These are phyloP conservation scores for Phytopythium ostracodes DNA, from an alignment of 352 stramenopile genomes.

Conservation along the genomic window DNA sequence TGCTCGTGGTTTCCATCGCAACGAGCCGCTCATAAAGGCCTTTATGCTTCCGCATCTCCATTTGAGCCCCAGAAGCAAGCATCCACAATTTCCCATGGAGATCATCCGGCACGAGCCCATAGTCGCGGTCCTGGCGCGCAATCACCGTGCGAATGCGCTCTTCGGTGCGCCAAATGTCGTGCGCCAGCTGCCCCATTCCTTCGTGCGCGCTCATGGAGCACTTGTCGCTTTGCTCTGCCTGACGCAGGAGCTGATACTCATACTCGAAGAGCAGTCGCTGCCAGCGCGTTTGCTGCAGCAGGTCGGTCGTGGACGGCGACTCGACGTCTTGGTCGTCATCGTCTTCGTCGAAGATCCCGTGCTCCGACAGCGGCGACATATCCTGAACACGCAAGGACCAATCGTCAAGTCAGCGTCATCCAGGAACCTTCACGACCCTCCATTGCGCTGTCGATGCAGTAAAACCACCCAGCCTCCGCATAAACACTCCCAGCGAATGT, in stretches of 20 bases:
- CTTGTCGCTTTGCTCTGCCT: constrained; percentile 29
- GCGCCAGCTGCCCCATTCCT: constrained; percentile 56
- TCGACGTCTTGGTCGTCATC: constrained; percentile 37
- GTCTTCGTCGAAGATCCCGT: constrained; percentile 34
- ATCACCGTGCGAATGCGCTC: constrained; percentile 73
- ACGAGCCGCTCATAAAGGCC: constrained; percentile 55
- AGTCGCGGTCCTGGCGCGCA: constrained; percentile 53
- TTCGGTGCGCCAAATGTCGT: constrained; percentile 79
- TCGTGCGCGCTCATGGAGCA: constrained; percentile 30
- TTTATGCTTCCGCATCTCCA: constrained; percentile 57
- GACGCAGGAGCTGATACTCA: constrained; percentile 56
- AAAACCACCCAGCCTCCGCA: neutral
- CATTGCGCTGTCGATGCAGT: neutral
- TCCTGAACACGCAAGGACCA: constrained; percentile 15
- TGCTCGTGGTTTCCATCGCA: constrained; percentile 46
- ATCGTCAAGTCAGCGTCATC: neutral
- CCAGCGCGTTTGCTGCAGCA: constrained; percentile 60
- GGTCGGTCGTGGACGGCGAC: constrained; percentile 37
- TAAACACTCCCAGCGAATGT: neutral
- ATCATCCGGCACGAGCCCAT: constrained; percentile 47
- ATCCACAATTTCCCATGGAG: constrained; percentile 83
- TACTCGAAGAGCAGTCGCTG: constrained; percentile 60
- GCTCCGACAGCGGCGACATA: constrained; percentile 42
- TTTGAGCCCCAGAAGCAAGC: constrained; percentile 60
- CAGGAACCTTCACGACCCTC: neutral